Conservation (phyloP, 2,329 filamentous ascomycete genomes). For the Colletotrichum sp. region DNA sequence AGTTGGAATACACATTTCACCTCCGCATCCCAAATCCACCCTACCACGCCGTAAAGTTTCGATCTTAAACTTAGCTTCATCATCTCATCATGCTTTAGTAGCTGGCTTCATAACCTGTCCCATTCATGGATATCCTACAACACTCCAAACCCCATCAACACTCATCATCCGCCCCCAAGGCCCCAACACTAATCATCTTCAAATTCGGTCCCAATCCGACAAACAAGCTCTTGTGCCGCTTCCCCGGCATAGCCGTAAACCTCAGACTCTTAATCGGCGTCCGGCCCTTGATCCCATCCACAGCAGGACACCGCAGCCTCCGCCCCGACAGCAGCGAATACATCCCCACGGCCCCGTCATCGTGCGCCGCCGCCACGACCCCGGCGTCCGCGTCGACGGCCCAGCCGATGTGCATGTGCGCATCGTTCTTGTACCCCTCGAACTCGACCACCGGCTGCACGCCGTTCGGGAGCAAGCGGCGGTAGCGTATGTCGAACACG, state of each 20-base stretch:
- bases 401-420: conserved; percentile 55
- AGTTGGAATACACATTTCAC: too few species aligned
- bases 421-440: conserved; percentile 53
- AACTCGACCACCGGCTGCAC: conserved; percentile 52
- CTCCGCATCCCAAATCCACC: too few species aligned
- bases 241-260: conserved; percentile 51
- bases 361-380: conserved; percentile 59
- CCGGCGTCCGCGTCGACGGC: conserved; percentile 53
- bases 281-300: conserved; percentile 27
- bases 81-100: too few species aligned
- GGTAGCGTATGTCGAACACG: conserved; percentile 62
- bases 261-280: conserved; percentile 46
- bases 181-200: conserved; percentile 50
- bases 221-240: conserved; percentile 52
- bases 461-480: conserved; percentile 18
- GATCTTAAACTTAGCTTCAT: too few species aligned
- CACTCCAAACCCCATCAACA: neutral
- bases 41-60: too few species aligned
- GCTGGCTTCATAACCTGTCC: too few species aligned
- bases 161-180: conserved; percentile 36
- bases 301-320: conserved; percentile 32
- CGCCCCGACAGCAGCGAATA: conserved; percentile 55
- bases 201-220: conserved; percentile 42
- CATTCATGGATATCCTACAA: neutral
- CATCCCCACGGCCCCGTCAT: conserved; percentile 51